Evolutionary conservation across 1,284 basidiomycete species (phyloP), one percentile per base, ranked within the genome.

Genomic region (Porogramme epimiltina): DNA sequence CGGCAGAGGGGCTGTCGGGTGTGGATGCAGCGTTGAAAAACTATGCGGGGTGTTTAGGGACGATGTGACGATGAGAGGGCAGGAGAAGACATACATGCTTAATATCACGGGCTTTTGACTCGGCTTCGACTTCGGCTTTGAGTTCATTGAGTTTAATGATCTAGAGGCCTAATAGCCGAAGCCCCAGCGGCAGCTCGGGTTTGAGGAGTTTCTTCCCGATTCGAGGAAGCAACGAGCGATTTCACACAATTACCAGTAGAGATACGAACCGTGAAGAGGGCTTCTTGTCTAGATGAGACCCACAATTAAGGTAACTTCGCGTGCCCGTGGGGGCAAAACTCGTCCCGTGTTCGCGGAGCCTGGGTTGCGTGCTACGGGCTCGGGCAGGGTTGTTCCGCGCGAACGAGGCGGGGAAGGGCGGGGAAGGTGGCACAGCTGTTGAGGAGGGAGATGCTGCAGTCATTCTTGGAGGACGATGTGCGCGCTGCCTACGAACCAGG

Each of bases 121-220:
- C 73, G 23, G 76, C 73, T 42, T 75, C n/a, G n/a, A n/a, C n/a
- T n/a, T n/a, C 64, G 15, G 74, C 77, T 54, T 76, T 75, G 23
- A 95, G 70, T 68, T 96, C 93, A 63, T 89, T 92, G 50, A 96
- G 72, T 55, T 90, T 93, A 2, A 91, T 93, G 19, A 94, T 76
- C 40, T 93, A 78, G 22, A 96, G 73, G 2, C 93, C 93, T 50
- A 96, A 86, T 3, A 96, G 75, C 37, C 93, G 79, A 20, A 95
- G 72, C 18, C 79, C 84, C 20, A 94, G 66, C 0, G 92, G 93
- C 13, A 91, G 70, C 68, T 94, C 92, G 9, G 85, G 79, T 44
- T 85, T 75, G 13, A 97, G 72, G n/a, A 96, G 76, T 48, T 93
- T 90, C 60, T 87, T 86, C 2, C 91, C 93, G 43, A 85, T 85